phyloP scores from a whole-genome alignment of 176 grass and related monocot genomes.

The Avena atlantica region DNA sequence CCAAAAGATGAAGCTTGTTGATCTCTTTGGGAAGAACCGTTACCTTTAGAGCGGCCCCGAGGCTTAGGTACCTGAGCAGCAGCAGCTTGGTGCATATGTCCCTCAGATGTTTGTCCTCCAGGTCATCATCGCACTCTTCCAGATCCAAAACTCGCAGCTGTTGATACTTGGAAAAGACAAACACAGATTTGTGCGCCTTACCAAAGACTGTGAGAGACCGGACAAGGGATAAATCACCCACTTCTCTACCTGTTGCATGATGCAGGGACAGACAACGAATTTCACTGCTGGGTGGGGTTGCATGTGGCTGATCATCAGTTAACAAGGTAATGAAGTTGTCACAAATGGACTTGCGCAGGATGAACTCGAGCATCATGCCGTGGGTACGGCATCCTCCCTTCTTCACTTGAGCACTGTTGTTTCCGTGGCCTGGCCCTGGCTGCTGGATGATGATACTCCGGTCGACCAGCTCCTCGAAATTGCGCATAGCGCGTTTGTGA shows the following conservation, averaged over 20 bases:
- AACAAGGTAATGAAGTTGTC: constrained; percentile 12
- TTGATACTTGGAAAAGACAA: neutral
- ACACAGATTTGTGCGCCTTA: neutral
- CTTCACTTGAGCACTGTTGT: neutral
- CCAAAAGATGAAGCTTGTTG: neutral
- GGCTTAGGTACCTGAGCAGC: constrained; percentile 19
- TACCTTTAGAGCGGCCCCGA: neutral
- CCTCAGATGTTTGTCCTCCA: neutral
- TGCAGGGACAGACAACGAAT: neutral
- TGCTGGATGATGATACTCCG: neutral
- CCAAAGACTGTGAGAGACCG: neutral
- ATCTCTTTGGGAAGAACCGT: neutral
- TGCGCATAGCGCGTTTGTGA: neutral
- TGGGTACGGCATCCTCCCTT: neutral
- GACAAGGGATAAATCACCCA: neutral
- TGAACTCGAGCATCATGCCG: constrained; percentile 37
- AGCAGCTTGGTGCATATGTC: constrained; percentile 4
- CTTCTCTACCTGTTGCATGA: neutral
- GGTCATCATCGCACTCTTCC: neutral
- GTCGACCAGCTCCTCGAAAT: neutral
- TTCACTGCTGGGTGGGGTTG: neutral
- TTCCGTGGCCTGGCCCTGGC: neutral
- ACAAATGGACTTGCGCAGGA: neutral
- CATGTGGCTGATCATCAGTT: neutral
- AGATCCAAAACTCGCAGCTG: neutral